phyloP scores from a whole-genome alignment of 441 rosid species.

The Isatis lusitanica region DNA sequence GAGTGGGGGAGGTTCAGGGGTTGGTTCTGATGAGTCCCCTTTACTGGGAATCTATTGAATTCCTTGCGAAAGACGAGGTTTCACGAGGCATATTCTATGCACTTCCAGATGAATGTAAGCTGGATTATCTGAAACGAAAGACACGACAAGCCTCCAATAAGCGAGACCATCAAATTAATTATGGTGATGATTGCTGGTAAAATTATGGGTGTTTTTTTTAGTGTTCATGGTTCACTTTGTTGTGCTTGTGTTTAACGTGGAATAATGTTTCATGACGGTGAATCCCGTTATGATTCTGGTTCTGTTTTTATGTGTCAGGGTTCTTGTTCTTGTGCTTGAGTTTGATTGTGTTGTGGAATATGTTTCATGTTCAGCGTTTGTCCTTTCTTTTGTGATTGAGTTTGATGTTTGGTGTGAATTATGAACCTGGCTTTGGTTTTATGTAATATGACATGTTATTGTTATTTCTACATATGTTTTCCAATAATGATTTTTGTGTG shows the following conservation, averaged over 20 bases:
- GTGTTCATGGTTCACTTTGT: background rate
- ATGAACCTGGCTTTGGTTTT: background rate
- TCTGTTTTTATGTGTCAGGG: background rate
- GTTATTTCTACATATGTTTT: background rate
- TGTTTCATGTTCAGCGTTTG: background rate
- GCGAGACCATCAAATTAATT: background rate
- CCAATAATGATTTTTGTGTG: background rate
- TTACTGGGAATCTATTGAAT: conserved; percentile 14
- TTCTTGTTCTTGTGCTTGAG: background rate
- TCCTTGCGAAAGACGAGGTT: conserved; percentile 4
- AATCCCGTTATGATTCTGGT: background rate
- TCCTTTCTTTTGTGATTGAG: background rate
- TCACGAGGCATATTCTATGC: conserved; percentile 25
- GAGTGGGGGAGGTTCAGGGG: conserved; percentile 2
- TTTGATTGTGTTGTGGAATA: background rate
- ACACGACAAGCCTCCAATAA: background rate
- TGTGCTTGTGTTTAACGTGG: no score
- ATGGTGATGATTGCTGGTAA: background rate
- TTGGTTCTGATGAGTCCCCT: conserved; percentile 8
- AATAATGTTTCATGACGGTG: no score
- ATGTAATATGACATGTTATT: background rate
- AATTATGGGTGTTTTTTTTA: no score
- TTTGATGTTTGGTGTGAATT: background rate
- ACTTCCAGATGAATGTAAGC: conserved; percentile 16
- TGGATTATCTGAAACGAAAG: conserved; percentile 20